These are phyloP conservation scores for Fusarium armeniacum DNA, from an alignment of 2,329 filamentous ascomycete genomes.

Conservation along the genomic window DNA sequence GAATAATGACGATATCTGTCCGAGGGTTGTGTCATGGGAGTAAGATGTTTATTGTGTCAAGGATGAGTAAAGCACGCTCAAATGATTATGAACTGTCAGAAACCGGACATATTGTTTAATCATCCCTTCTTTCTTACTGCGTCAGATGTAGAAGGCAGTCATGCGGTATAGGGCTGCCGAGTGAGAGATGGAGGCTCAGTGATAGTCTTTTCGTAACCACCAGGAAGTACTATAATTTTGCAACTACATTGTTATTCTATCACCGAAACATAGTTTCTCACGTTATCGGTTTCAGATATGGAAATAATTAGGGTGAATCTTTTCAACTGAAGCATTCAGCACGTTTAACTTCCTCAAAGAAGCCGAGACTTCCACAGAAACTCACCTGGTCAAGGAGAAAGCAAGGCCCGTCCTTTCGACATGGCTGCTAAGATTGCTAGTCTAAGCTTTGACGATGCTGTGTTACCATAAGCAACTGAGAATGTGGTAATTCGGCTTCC, in stretches of 20 bases:
- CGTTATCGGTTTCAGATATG: accelerated
- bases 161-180: not conserved
- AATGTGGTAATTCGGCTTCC: not conserved
- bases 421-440: not conserved
- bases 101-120: not conserved
- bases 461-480: not conserved
- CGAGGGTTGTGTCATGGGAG: not conserved
- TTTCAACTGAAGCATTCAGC: not conserved
- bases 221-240: not conserved
- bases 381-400: not conserved
- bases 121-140: not conserved
- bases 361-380: not conserved
- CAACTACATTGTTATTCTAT: not conserved
- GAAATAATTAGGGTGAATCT: not conserved
- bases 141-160: not conserved
- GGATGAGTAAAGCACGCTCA: not conserved
- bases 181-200: not conserved
- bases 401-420: too few species aligned
- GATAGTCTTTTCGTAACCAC: not conserved
- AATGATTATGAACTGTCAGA: not conserved
- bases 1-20: not conserved
- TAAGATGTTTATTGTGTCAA: not conserved
- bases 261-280: not conserved
- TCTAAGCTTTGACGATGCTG: not conserved
- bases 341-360: not conserved